A percentile compares a stretch with the other conserved stretches of the same genome.
These are phyloP conservation scores for Metarhizium anisopliae DNA, from an alignment of 2,329 filamentous ascomycete species.

Conservation along the genomic window DNA sequence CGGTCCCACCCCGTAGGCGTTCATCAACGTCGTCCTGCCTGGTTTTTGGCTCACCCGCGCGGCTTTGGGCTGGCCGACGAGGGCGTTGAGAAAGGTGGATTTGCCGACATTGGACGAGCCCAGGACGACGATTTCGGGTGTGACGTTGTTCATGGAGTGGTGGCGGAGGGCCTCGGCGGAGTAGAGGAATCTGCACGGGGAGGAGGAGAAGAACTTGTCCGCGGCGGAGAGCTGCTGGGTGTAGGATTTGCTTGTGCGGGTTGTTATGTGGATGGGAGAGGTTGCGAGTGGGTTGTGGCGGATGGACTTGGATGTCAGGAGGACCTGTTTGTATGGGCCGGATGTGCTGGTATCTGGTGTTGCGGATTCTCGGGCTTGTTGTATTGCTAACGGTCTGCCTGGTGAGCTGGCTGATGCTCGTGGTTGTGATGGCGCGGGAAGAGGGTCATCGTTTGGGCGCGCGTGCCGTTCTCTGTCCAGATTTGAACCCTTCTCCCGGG, in stretches of 20 bases:
- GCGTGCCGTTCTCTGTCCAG: background rate
- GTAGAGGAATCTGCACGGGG: conserved; percentile 35
- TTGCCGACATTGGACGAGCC: conserved; percentile 88
- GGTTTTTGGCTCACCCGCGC: conserved; percentile 42
- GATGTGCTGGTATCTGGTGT: background rate
- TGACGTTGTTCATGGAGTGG: conserved; percentile 40
- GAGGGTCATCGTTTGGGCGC: background rate
- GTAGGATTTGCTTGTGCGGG: conserved; percentile 11
- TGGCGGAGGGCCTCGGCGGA: conserved; percentile 38
- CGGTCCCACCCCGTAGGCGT: conserved; percentile 46
- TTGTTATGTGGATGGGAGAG: conserved; percentile 1
- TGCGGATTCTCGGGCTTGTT: background rate
- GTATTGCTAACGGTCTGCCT: background rate
- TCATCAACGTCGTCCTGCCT: conserved; percentile 46
- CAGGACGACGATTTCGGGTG: conserved; percentile 63
- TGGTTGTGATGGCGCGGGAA: background rate
- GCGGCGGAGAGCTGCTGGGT: conserved; percentile 17
- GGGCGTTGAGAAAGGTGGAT: conserved; percentile 77
- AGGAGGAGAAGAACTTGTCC: conserved; percentile 22
- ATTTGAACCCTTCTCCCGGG: background rate
- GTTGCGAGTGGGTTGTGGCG: conserved; percentile 3
- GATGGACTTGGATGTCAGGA: conserved; percentile 11
- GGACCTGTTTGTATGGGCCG: conserved; percentile 6
- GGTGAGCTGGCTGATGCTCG: background rate
- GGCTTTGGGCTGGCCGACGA: conserved; percentile 44